A percentile compares a stretch with the other conserved stretches of the same genome.
phyloP scores from a whole-genome alignment of 306 rosid species.

The Aeschynomene evenia region DNA sequence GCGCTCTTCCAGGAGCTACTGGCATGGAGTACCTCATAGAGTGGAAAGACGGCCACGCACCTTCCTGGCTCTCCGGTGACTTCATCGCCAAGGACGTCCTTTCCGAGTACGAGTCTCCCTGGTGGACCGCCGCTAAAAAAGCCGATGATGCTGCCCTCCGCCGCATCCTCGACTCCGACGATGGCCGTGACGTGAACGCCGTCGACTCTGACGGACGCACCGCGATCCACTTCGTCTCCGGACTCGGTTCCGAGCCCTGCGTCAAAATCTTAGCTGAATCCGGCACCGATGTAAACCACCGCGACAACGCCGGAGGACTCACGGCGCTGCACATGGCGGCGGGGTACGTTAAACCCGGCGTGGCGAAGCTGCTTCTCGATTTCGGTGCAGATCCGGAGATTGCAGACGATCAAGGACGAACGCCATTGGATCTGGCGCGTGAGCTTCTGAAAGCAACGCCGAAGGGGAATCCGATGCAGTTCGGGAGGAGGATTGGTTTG shows the following conservation, averaged over 20 bases:
- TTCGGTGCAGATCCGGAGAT: constrained; percentile 71
- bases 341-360: constrained; percentile 64
- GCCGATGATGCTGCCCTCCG: constrained; percentile 54
- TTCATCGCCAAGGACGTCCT: constrained; percentile 78
- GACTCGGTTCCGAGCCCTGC: constrained; percentile 73
- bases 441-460: constrained; percentile 63
- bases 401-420: constrained; percentile 53
- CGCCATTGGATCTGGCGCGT: constrained; percentile 63
- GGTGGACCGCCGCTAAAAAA: constrained; percentile 92
- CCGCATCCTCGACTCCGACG: constrained; percentile 40
- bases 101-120: constrained; percentile 74
- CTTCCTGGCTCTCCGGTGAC: constrained; percentile 75
- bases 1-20: constrained; percentile 43
- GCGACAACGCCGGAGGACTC: constrained; percentile 57
- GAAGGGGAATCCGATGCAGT: constrained; percentile 75
- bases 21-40: constrained; percentile 79
- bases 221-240: constrained; percentile 67
- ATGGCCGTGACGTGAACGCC: constrained; percentile 65
- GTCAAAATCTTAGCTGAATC: constrained; percentile 56
- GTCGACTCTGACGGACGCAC: constrained; percentile 75
- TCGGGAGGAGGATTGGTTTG: constrained; percentile 61
- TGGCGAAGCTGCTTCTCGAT: constrained; percentile 50
- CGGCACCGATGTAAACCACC: constrained; percentile 58
- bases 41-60: constrained; percentile 85
- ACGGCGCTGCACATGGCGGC: constrained; percentile 87